Evolutionary conservation across 2,329 filamentous ascomycete genomes (phyloP).

Genomic region (Biscogniauxia sp.): DNA sequence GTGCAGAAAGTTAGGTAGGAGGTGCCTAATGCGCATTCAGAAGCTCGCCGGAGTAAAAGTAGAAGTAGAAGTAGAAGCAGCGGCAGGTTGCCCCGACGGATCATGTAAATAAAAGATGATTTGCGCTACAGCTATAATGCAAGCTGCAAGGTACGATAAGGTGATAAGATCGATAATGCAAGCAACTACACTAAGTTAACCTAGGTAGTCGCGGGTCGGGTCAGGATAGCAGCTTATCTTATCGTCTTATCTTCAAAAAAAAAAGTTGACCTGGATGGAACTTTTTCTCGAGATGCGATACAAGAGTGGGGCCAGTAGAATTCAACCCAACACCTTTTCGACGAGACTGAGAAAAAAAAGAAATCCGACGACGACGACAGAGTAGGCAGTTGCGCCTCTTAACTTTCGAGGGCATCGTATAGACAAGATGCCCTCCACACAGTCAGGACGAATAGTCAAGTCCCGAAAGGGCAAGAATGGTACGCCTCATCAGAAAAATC

Average conservation of each 20-base stretch:
- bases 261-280: conserved; percentile 25
- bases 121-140: background rate
- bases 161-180: conserved; percentile 1
- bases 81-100: background rate
- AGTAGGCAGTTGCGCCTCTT: background rate
- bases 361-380: background rate
- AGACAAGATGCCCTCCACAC: conserved; percentile 58
- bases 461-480: conserved; percentile 66
- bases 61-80: conserved; percentile 1
- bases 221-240: conserved; percentile 9
- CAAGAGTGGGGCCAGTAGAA: conserved; percentile 21
- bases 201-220: too few species aligned
- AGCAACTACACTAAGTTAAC: too few species aligned
- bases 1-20: background rate
- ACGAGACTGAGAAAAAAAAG: background rate
- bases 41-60: conserved; percentile 6
- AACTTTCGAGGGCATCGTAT: conserved; percentile 3
- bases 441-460: conserved; percentile 67
- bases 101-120: background rate
- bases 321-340: background rate
- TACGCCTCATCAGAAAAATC: conserved; percentile 75
- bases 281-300: conserved; percentile 12
- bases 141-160: background rate
- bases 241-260: conserved; percentile 22
- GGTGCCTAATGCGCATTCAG: background rate